A percentile compares a stretch with the other conserved stretches of the same genome.
Conservation (phyloP, 345 rosid genomes). For the Syzygium oleosum region DNA sequence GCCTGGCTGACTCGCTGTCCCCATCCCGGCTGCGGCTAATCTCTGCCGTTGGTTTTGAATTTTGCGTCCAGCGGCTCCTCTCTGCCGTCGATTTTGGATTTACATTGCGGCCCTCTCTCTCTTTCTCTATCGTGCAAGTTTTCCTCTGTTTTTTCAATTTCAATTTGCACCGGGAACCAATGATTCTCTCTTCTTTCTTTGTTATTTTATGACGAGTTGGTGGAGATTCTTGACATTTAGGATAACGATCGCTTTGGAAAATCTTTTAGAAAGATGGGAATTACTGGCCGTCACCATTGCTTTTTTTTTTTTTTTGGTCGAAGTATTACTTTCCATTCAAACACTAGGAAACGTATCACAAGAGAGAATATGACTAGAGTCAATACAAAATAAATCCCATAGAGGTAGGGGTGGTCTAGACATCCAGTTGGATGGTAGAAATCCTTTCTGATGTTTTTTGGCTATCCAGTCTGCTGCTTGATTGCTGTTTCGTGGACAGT, state of each 20-base stretch:
- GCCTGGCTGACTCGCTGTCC: background rate
- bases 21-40: background rate
- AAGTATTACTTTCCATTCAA: no score
- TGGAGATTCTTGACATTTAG: background rate
- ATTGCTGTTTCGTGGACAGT: no score
- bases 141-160: background rate
- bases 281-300: background rate
- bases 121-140: background rate
- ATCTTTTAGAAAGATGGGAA: background rate
- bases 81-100: background rate
- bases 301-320: no score
- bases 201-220: background rate
- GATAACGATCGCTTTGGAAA: background rate
- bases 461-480: no score
- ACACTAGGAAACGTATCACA: no score
- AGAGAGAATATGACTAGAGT: no score
- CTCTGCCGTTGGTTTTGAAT: background rate
- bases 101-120: background rate
- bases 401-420: no score
- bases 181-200: background rate
- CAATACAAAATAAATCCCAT: no score
- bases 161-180: background rate
- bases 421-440: no score
- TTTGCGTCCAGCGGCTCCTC: background rate
- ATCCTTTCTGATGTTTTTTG: no score